Evolutionary conservation across 768 basidiomycete species (phyloP).

Genomic region (Macrolepiota albuminosa): DNA sequence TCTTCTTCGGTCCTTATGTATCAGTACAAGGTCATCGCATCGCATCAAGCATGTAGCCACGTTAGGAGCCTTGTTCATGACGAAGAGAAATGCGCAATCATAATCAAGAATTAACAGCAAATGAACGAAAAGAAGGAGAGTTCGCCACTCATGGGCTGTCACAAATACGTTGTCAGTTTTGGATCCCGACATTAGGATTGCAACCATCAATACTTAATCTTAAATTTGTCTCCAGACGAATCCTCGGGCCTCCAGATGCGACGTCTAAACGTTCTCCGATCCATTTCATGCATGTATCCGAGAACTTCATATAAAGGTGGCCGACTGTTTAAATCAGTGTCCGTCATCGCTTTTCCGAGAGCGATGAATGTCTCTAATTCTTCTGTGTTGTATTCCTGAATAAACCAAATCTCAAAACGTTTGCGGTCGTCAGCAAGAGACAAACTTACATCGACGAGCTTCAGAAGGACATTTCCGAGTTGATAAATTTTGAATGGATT

Average conservation of each 20-base stretch:
- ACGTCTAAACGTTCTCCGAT: not conserved
- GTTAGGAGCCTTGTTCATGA: not conserved
- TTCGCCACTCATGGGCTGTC: not conserved
- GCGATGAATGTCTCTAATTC: not conserved
- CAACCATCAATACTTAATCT: not conserved
- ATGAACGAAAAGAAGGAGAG: not conserved
- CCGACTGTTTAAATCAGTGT: not conserved
- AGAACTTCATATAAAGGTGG: not conserved
- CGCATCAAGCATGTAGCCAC: not conserved
- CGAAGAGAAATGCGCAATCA: too few relatives aligned
- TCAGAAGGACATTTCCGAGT: not conserved
- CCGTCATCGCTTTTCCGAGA: not conserved
- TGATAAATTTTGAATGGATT: constrained; percentile 1
- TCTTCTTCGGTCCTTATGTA: not conserved
- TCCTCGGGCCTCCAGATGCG: not conserved
- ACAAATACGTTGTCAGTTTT: not conserved
- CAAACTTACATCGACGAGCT: not conserved
- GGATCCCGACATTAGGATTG: not conserved
- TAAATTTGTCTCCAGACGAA: not conserved
- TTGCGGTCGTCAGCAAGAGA: not conserved
- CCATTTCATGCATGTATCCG: not conserved
- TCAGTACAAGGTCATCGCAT: not conserved
- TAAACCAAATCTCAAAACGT: not conserved
- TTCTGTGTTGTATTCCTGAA: not conserved
- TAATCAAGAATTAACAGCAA: too few relatives aligned